Evolutionary conservation across 345 rosid species (phyloP).

Genomic region (Geranium rotundifolium): DNA sequence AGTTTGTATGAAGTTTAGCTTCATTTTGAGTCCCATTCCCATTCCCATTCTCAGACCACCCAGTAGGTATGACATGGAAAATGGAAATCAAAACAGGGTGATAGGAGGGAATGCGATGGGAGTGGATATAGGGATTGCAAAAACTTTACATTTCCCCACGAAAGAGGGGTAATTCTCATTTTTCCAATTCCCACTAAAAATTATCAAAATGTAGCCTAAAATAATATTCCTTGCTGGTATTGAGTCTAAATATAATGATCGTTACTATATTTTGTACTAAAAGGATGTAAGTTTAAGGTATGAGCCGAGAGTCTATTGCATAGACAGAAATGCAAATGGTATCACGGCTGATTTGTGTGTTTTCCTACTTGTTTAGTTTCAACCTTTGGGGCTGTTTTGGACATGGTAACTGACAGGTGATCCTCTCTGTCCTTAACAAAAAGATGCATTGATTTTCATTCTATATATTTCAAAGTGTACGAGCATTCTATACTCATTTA

Average conservation of each 20-base stretch:
- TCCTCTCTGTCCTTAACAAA: constrained; percentile 2
- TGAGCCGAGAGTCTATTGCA: background rate
- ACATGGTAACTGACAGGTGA: constrained; percentile 96
- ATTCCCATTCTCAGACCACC: no score
- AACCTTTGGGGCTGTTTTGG: constrained; percentile 93
- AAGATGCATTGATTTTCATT: background rate
- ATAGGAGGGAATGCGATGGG: no score
- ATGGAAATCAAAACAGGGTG: no score
- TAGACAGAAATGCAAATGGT: background rate
- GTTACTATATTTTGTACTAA: background rate
- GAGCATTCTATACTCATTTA: background rate
- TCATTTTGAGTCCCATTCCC: no score
- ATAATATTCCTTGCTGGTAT: background rate
- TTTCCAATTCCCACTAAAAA: no score
- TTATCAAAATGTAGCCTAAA: no score
- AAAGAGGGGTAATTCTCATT: no score
- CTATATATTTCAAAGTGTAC: no score
- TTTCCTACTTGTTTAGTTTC: constrained; percentile 45
- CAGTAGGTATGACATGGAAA: no score
- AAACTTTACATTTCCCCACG: no score
- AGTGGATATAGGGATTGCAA: no score
- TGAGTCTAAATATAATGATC: background rate
- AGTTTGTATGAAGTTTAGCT: no score
- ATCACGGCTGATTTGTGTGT: background rate
- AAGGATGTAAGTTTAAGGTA: background rate